phyloP scores from a whole-genome alignment of 495 filamentous ascomycete species.

The Daldinia decipiens region DNA sequence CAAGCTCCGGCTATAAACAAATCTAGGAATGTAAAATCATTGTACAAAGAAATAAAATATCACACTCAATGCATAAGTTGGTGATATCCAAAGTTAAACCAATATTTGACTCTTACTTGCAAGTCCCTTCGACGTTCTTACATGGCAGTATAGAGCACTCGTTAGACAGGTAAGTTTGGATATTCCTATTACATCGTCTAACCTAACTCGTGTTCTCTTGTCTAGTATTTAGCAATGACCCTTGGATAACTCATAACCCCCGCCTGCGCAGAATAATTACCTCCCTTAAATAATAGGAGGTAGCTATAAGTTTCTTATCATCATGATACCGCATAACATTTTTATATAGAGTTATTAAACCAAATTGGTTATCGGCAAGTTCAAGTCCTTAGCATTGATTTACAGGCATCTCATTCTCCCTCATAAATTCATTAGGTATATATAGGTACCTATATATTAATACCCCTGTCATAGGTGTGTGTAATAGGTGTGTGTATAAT shows the following conservation, averaged over 20 bases:
- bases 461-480: neutral
- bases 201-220: too few species aligned
- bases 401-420: neutral
- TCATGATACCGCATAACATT: too few species aligned
- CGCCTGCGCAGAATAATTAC: too few species aligned
- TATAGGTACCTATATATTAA: neutral
- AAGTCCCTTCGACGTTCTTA: neutral
- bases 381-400: neutral
- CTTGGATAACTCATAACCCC: too few species aligned
- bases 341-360: too few species aligned
- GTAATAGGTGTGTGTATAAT: neutral
- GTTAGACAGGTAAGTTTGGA: too few species aligned
- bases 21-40: conserved; percentile 20
- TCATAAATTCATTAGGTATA: neutral
- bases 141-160: neutral
- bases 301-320: too few species aligned
- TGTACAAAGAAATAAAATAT: conserved; percentile 43
- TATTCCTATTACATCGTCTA: too few species aligned
- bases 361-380: neutral
- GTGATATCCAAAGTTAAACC: neutral
- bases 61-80: conserved; percentile 7
- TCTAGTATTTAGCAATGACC: too few species aligned
- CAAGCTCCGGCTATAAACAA: conserved; percentile 44
- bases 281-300: too few species aligned
- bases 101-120: neutral